Percentiles rank a stretch among this genome's conserved stretches.
phyloP scores from a whole-genome alignment of 345 rosid genomes.

The Citrus medica region DNA sequence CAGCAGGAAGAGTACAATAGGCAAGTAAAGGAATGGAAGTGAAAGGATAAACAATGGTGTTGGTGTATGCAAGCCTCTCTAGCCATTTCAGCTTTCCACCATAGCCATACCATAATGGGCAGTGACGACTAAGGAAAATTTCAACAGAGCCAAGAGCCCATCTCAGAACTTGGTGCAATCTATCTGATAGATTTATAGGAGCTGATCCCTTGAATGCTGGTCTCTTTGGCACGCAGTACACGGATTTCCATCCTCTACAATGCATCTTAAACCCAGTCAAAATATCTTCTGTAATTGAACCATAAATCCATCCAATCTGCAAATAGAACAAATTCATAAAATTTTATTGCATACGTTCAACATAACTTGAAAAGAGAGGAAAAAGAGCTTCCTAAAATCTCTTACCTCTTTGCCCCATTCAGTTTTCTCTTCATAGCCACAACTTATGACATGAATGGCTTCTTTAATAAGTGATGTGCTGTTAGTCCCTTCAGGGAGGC shows the following conservation, averaged over 20 bases:
- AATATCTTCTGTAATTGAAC: constrained; percentile 89
- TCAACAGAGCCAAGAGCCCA: constrained; percentile 98
- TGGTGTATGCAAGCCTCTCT: constrained; percentile 83
- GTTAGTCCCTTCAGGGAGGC: constrained; percentile 87
- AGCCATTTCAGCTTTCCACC: constrained; percentile 93
- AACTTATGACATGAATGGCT: constrained; percentile 95
- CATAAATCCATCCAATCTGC: constrained; percentile 98
- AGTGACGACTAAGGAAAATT: constrained; percentile 91
- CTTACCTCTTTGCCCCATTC: constrained; percentile 99
- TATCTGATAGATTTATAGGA: constrained; percentile 88
- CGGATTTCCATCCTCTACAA: constrained; percentile 95
- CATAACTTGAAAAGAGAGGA: neutral
- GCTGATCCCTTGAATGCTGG: constrained; percentile 96
- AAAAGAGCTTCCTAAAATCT: neutral
- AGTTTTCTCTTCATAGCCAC: constrained; percentile 92
- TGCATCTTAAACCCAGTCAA: constrained; percentile 95
- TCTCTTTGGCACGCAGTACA: constrained; percentile 78
- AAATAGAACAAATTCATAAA: constrained; percentile 1
- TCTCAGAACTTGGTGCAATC: constrained; percentile 91
- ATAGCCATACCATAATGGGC: constrained; percentile 93
- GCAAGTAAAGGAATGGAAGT: constrained; percentile 93
- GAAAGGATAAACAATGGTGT: constrained; percentile 94
- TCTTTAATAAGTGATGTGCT: constrained; percentile 74
- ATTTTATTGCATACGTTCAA: neutral
- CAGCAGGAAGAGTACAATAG: constrained; percentile 90